phyloP scores from a whole-genome alignment of 164 flowering plant genomes.

The Sedum album region DNA sequence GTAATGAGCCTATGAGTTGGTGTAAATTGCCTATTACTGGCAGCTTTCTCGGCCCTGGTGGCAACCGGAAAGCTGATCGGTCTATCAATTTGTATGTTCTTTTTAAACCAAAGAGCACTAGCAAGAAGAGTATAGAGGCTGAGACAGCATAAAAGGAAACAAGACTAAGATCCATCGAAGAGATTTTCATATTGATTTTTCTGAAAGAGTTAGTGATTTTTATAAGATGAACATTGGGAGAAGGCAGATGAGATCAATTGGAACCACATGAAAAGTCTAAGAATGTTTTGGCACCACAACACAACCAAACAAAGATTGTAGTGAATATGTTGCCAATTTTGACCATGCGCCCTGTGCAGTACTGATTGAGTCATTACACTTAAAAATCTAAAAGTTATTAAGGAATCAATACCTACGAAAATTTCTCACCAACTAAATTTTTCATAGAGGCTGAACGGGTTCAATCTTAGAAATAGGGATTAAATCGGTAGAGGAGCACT shows the following conservation, averaged over 20 bases:
- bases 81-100: background rate
- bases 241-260: background rate
- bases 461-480: too few species aligned
- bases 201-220: too few species aligned
- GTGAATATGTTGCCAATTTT: background rate
- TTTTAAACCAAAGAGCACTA: background rate
- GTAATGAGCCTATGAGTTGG: background rate
- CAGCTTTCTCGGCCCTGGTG: background rate
- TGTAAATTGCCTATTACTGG: background rate
- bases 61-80: background rate
- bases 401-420: too few species aligned
- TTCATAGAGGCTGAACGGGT: too few species aligned
- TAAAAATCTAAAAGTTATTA: too few species aligned
- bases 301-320: too few species aligned
- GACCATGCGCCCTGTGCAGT: too few species aligned
- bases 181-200: too few species aligned
- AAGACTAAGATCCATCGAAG: background rate
- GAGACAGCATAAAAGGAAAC: background rate
- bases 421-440: too few species aligned
- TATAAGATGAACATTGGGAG: background rate
- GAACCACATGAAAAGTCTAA: background rate
- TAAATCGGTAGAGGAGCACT: too few species aligned
- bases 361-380: too few species aligned
- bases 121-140: background rate
- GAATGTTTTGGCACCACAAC: too few species aligned